A percentile compares a stretch with the other conserved stretches of the same genome.
phyloP scores from a whole-genome alignment of 345 rosid species.

The Eucalyptus pauciflora region DNA sequence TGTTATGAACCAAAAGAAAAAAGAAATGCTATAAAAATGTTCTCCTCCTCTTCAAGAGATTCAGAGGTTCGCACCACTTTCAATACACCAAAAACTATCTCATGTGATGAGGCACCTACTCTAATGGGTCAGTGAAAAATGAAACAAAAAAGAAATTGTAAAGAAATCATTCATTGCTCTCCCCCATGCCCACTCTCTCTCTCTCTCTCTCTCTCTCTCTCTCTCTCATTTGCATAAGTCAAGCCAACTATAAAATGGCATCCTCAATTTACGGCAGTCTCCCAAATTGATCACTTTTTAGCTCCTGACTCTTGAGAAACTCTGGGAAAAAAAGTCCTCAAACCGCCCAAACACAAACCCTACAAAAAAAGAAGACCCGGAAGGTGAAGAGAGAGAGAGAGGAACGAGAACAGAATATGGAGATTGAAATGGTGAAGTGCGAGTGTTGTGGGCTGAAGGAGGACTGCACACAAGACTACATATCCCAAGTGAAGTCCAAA shows the following conservation, averaged over 20 bases:
- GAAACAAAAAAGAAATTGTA: not conserved
- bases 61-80: not conserved
- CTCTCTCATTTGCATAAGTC: not conserved
- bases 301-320: not conserved
- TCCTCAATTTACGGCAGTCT: not conserved
- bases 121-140: not conserved
- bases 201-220: not conserved
- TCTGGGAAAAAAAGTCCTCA: not conserved
- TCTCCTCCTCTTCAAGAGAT: not conserved
- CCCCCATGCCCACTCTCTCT: not conserved
- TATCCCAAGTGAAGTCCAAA: slow-evolving; percentile 54
- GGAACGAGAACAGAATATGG: slow-evolving; percentile 21
- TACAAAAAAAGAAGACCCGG: not conserved
- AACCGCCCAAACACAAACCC: not conserved
- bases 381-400: not conserved
- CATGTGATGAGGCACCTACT: not conserved
- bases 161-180: not conserved
- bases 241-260: slow-evolving; percentile 12
- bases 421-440: slow-evolving; percentile 75
- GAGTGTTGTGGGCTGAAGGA: slow-evolving; percentile 90
- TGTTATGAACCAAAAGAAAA: too few relatives aligned
- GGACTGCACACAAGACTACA: slow-evolving; percentile 85
- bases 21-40: not conserved
- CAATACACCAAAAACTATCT: not conserved
- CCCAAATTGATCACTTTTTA: not conserved